Conservation (phyloP, 495 filamentous ascomycete species). For the Lindgomyces ingoldianus region DNA sequence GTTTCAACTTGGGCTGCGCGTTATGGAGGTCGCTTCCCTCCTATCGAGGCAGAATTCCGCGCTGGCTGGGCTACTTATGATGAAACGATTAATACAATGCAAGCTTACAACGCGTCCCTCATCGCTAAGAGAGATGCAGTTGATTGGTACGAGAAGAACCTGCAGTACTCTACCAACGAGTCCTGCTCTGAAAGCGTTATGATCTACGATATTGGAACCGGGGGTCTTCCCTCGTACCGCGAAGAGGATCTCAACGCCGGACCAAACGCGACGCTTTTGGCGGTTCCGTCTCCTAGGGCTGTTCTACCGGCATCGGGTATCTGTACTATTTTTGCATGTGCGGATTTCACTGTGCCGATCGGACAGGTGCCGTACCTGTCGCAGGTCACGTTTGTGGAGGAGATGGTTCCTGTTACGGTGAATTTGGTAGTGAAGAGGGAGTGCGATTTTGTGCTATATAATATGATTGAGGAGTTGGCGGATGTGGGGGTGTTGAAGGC, state of each 20-base stretch:
- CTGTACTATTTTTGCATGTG: slow-evolving; percentile 45
- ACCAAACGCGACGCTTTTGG: slow-evolving; percentile 41
- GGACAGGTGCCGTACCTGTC: slow-evolving; percentile 49
- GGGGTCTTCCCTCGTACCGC: slow-evolving; percentile 47
- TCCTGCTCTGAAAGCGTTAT: slow-evolving; percentile 48
- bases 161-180: slow-evolving; percentile 44
- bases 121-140: background rate
- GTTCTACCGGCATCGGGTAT: slow-evolving; percentile 42
- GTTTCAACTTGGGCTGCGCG: background rate
- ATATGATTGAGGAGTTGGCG: slow-evolving; percentile 50
- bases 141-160: slow-evolving; percentile 39
- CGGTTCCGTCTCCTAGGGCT: slow-evolving; percentile 38
- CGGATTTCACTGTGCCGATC: slow-evolving; percentile 49
- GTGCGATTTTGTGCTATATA: slow-evolving; percentile 51
- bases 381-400: slow-evolving; percentile 44
- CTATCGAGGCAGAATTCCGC: background rate
- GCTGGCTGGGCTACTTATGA: background rate
- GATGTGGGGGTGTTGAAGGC: slow-evolving; percentile 46
- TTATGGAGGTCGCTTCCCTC: background rate
- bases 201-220: slow-evolving; percentile 48
- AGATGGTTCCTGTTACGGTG: slow-evolving; percentile 50
- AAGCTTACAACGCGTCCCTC: background rate
- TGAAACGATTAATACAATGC: background rate
- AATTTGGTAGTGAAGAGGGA: slow-evolving; percentile 47
- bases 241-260: slow-evolving; percentile 41